These are phyloP conservation scores for Talaromyces wortmannii DNA, from an alignment of 495 filamentous ascomycete genomes.

Conservation along the genomic window DNA sequence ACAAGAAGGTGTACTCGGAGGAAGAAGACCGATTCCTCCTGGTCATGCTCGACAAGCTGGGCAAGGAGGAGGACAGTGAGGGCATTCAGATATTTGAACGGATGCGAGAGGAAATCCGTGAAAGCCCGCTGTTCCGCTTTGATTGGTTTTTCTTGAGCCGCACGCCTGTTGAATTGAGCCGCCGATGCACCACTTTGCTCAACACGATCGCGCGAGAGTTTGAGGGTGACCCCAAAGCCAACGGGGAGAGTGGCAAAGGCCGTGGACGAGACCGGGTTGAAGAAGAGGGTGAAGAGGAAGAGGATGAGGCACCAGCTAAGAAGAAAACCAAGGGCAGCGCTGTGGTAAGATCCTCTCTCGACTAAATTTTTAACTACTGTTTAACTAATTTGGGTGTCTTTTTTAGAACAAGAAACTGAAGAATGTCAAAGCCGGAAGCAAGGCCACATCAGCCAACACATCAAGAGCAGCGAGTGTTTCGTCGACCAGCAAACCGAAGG, in stretches of 20 bases:
- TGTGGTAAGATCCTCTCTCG: conserved; percentile 40
- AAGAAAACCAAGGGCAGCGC: conserved; percentile 84
- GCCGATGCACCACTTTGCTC: conserved; percentile 88
- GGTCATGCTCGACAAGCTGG: conserved; percentile 85
- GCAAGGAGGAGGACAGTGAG: conserved; percentile 65
- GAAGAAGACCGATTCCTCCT: conserved; percentile 97
- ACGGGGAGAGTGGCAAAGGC: conserved; percentile 60
- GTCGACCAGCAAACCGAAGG: conserved; percentile 41
- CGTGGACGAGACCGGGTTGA: conserved; percentile 69
- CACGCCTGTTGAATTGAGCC: conserved; percentile 85
- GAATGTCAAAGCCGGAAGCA: conserved; percentile 48
- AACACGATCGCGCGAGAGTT: conserved; percentile 93
- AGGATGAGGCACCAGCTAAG: conserved; percentile 75
- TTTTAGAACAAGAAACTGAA: conserved; percentile 55
- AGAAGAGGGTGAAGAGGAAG: conserved; percentile 67
- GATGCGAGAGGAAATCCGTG: conserved; percentile 87
- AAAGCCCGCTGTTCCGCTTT: conserved; percentile 92
- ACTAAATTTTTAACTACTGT: neutral
- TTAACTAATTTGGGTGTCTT: conserved; percentile 7
- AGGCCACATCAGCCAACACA: conserved; percentile 40
- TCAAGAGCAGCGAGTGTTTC: conserved; percentile 54
- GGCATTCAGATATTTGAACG: conserved; percentile 63
- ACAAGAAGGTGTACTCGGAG: conserved; percentile 99
- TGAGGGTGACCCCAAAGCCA: conserved; percentile 55
- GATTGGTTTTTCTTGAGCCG: conserved; percentile 98